Conservation (phyloP, 345 rosid species). For the Luvunga scandens region DNA sequence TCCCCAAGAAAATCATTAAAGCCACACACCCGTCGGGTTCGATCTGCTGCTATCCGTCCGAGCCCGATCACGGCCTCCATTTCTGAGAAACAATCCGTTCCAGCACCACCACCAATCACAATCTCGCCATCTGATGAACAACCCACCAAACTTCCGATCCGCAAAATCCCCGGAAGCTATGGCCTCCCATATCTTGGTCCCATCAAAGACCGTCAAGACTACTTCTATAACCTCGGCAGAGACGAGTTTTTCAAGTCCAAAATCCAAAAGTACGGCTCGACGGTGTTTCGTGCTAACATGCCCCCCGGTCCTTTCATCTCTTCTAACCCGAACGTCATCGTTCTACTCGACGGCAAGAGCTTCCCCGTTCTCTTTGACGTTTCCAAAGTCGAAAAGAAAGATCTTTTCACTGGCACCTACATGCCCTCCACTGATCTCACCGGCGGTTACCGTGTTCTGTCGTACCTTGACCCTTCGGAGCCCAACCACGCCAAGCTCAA, state of each 20-base stretch:
- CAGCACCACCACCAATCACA: background rate
- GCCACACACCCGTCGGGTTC: background rate
- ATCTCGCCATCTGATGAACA: conserved; percentile 17
- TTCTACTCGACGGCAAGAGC: conserved; percentile 86
- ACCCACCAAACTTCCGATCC: conserved; percentile 44
- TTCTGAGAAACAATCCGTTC: conserved; percentile 32
- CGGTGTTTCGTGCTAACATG: conserved; percentile 67
- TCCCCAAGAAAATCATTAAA: conserved; percentile 7
- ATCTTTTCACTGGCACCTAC: conserved; percentile 85
- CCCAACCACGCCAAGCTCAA: conserved; percentile 73
- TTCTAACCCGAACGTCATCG: conserved; percentile 58
- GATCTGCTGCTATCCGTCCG: conserved; percentile 7
- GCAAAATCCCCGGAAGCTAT: conserved; percentile 62
- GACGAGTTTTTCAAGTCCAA: conserved; percentile 73
- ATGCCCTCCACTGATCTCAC: conserved; percentile 84
- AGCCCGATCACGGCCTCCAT: conserved; percentile 40
- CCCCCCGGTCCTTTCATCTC: conserved; percentile 84
- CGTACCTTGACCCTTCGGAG: conserved; percentile 89
- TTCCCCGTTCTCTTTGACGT: conserved; percentile 80
- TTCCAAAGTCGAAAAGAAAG: conserved; percentile 75
- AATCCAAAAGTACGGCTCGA: conserved; percentile 62
- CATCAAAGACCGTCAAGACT: conserved; percentile 64
- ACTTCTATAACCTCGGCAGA: conserved; percentile 67
- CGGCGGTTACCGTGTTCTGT: conserved; percentile 75
- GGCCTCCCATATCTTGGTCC: conserved; percentile 84